A percentile compares a stretch with the other conserved stretches of the same genome.
phyloP scores from a whole-genome alignment of 495 filamentous ascomycete genomes.

The Talaromyces adpressus region DNA sequence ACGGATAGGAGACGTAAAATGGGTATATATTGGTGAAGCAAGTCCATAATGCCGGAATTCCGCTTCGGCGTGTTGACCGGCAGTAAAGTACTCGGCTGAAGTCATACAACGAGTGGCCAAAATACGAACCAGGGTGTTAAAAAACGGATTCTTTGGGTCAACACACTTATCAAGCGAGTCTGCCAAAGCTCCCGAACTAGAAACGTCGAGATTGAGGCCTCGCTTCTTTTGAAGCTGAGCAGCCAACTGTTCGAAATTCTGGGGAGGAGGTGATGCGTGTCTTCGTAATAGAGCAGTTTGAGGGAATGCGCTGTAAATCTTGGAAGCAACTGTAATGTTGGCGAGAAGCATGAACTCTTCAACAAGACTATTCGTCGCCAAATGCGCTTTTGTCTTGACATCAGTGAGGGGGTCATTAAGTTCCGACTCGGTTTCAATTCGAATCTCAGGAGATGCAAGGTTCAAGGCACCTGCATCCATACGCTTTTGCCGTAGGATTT shows the following conservation, averaged over 20 bases:
- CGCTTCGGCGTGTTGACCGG: constrained; percentile 81
- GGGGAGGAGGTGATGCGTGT: constrained; percentile 84
- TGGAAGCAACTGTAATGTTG: constrained; percentile 86
- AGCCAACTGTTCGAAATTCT: constrained; percentile 90
- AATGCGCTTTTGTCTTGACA: constrained; percentile 84
- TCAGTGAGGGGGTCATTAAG: constrained; percentile 88
- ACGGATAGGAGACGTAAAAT: constrained; percentile 95
- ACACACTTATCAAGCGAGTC: constrained; percentile 82
- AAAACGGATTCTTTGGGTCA: constrained; percentile 83
- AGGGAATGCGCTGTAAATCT: constrained; percentile 82
- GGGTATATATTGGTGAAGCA: constrained; percentile 93
- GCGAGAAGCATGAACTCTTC: constrained; percentile 99
- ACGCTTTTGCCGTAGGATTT: constrained; percentile 89
- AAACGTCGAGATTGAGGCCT: constrained; percentile 67
- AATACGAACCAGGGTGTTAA: constrained; percentile 96
- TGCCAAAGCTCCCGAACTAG: constrained; percentile 83
- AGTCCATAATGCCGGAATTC: constrained; percentile 97
- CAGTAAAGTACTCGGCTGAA: constrained; percentile 95
- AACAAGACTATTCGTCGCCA: constrained; percentile 96
- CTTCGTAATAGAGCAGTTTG: constrained; percentile 91
- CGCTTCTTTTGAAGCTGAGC: constrained; percentile 83
- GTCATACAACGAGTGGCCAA: constrained; percentile 99
- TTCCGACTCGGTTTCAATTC: constrained; percentile 87
- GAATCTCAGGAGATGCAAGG: constrained; percentile 90
- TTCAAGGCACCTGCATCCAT: constrained; percentile 94